Evolutionary conservation across 2,329 filamentous ascomycete genomes (phyloP), one percentile per base, ranked within the genome.

Genomic region (Pseudomassariella vexata): DNA sequence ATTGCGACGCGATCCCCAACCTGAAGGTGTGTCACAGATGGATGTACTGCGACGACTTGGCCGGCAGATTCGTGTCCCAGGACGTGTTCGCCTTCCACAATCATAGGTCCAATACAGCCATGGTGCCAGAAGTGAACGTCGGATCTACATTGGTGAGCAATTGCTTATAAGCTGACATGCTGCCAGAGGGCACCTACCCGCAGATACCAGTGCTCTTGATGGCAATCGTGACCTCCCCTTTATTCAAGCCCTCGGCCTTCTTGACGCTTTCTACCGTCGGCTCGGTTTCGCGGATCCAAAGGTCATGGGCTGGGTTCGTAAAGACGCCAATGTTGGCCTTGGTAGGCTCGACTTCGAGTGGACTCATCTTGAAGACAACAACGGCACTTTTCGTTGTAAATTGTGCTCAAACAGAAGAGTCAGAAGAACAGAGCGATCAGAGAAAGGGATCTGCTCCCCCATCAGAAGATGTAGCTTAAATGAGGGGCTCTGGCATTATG

Each of bases 101-200:
- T 82, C 89, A 95, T 95, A 46, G 89, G 89, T 18, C 90, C 90
- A 55, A 96, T 96, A 66, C 85, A 85, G 45, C 90, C 90, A 30
- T 84, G 83, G 56, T 94, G 86, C 90, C 90, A 96, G 69, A 96
- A 96, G 65, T 96, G 90, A 35, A 96, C 82, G 60, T 95, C 89
- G 39, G 86, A 94, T 36, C 85, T 90, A 49, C 31, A 8, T 16
- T 14, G 31, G n/a, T n/a, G n/a, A n/a, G n/a, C n/a, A n/a, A n/a
- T n/a, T n/a, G 28, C 32, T 21, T 15, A 40, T 52, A 21, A 49
- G 35, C 22, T 41, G 28, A 24, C 24, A 24, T 19, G 24, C 22
- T 14, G 15, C 12, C 27, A 11, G 22, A 19, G 24, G 19, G 6
- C 24, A 57, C 62, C 47, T 68, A 92, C 77, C 90, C 90, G 70